Conservation (phyloP, 257 asterid genomes). For the Parsonsia alboflavescens region DNA sequence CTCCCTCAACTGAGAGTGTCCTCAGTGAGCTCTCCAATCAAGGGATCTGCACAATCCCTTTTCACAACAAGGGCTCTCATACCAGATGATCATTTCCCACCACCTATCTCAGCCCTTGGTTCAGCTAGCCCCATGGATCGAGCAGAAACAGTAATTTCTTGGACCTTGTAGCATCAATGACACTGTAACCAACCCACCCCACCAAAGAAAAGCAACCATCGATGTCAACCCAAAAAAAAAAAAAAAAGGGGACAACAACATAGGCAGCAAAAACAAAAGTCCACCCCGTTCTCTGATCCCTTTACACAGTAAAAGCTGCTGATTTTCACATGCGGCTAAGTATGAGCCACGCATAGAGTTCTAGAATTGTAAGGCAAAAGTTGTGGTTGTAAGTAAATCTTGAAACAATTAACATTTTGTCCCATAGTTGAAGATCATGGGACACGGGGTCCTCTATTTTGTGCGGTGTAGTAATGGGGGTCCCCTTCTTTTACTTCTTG, state of each 20-base stretch:
- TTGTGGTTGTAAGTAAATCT: constrained; percentile 20
- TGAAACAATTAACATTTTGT: background rate
- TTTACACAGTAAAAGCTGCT: constrained; percentile 3
- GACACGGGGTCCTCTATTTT: constrained; percentile 6
- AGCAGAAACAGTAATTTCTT: background rate
- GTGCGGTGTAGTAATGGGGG: background rate
- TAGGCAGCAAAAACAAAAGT: background rate
- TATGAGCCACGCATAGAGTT: constrained; percentile 19
- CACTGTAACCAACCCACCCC: background rate
- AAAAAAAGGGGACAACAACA: background rate
- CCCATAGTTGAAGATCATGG: constrained; percentile 10
- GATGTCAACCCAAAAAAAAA: background rate
- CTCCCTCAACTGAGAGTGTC: constrained; percentile 44
- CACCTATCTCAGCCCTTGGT: background rate
- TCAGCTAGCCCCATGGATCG: background rate
- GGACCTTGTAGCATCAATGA: background rate
- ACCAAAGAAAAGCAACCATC: background rate
- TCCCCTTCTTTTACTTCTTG: background rate
- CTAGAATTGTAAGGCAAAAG: background rate
- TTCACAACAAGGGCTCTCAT: constrained; percentile 16
- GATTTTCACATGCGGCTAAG: constrained; percentile 18
- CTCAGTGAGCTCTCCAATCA: constrained; percentile 38
- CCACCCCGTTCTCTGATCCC: constrained; percentile 8
- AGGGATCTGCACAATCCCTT: constrained; percentile 36
- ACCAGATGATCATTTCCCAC: constrained; percentile 3